Evolutionary conservation across 163 green algal genomes (phyloP), one percentile per base, ranked within the genome.

Genomic region (Coccomyxa subellipsoidea): DNA sequence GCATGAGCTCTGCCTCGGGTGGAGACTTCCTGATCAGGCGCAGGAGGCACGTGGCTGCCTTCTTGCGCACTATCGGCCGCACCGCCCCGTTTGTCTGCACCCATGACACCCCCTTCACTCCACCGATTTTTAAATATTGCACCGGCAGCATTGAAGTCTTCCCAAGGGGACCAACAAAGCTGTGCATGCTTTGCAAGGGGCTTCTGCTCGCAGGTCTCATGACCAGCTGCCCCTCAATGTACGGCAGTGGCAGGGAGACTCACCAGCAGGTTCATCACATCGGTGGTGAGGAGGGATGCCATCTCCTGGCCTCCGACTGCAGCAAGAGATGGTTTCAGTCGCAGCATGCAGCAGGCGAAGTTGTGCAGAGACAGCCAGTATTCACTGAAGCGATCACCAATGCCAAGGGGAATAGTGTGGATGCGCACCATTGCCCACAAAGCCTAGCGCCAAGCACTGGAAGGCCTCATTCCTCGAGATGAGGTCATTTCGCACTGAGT

Each of bases 401-500:
- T 37, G 4, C 27, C 12, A 18, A 23, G 21, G 7, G 18, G 1
- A 35, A 23, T 23, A 4, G 2, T 12, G 66, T 73, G 8, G n/a
- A 7, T 15, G 18, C 90, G 81, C 69, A 97, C 94, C 93, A 84
- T 95, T 97, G 79, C 91, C 94, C 18, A 96, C 92, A 84, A 98
- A 97, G 77, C 92, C 94, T 29, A 99, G 92, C 0, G 93, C 95
- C 38, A 99, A 90, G 84, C 94, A 98, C 90, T 99, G 95, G 86
- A 97, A 98, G 32, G 94, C 91, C 86, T 99, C 97, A 87, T 98
- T 98, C 12, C 92, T 84, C 73, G 90, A 95, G 66, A 95, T 94
- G n/a, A 99, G 89, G 86, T 99, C 97, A 78, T 96, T 96, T n/a
- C 95, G 91, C 38, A 99, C 94, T 25, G 89, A 94, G 87, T 99